Conservation (phyloP, 73 alveolate species). For the Effrenium voratum region DNA sequence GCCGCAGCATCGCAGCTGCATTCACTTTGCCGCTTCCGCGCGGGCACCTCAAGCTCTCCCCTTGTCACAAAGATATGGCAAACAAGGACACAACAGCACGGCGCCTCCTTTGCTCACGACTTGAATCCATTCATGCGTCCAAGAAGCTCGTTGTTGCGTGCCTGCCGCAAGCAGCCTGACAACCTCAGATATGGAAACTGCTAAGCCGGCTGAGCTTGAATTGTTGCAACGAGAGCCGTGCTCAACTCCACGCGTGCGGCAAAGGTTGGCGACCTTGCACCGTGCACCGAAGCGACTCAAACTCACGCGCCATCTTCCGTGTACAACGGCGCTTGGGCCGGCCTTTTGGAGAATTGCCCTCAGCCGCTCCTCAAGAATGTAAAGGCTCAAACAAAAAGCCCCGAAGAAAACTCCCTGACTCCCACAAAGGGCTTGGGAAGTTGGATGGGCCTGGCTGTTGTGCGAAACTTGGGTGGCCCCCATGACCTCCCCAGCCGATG, state of each 20-base stretch:
- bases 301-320: neutral
- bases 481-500: too few relatives aligned
- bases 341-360: conserved; percentile 35
- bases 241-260: conserved; percentile 80
- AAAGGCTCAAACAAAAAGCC: neutral
- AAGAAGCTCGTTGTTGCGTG: neutral
- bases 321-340: neutral
- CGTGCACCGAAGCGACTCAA: neutral
- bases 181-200: neutral
- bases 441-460: too few relatives aligned
- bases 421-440: too few relatives aligned
- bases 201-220: too few relatives aligned
- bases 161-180: conserved; percentile 42
- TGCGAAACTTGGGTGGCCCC: too few relatives aligned
- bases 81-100: neutral
- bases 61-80: neutral
- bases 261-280: conserved; percentile 56
- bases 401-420: neutral
- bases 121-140: neutral
- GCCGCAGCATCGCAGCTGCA: conserved; percentile 21
- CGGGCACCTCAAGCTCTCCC: conserved; percentile 6
- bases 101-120: neutral
- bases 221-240: neutral
- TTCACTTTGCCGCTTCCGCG: conserved; percentile 57
- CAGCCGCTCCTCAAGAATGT: conserved; percentile 49